These are phyloP conservation scores for Cutaneotrichosporon sp. DNA, from an alignment of 1,284 basidiomycete genomes.

Conservation along the genomic window DNA sequence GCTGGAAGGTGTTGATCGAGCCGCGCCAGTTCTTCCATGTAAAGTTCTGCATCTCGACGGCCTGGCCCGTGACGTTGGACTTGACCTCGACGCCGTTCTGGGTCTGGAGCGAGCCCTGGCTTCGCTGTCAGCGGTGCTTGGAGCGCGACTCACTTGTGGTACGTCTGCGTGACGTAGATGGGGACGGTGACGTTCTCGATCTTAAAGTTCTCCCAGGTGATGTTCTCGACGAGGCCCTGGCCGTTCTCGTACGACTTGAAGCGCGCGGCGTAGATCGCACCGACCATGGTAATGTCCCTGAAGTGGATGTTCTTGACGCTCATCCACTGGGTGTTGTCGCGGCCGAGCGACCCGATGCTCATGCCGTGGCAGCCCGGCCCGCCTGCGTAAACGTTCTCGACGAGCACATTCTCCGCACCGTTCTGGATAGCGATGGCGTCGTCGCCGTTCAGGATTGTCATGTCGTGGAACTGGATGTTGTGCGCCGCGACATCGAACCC, in stretches of 20 bases:
- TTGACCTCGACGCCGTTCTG: slow-evolving; percentile 28
- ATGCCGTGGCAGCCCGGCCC: slow-evolving; percentile 59
- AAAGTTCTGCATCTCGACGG: slow-evolving; percentile 32
- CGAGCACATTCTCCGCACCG: slow-evolving; percentile 56
- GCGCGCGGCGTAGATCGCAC: slow-evolving; percentile 58
- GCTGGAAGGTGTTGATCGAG: slow-evolving; percentile 51
- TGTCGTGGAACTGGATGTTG: slow-evolving; percentile 22
- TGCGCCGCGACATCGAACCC: slow-evolving; percentile 54
- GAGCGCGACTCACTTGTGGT: slow-evolving; percentile 28
- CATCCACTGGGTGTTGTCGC: slow-evolving; percentile 48
- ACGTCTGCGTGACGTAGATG: slow-evolving; percentile 59
- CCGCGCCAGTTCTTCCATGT: slow-evolving; percentile 55
- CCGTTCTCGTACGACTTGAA: slow-evolving; percentile 58
- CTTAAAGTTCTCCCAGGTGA: slow-evolving; percentile 58
- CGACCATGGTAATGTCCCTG: slow-evolving; percentile 33
- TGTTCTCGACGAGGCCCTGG: slow-evolving; percentile 55
- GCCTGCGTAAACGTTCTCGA: slow-evolving; percentile 56
- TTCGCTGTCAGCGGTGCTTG: slow-evolving; percentile 10
- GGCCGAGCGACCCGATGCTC: slow-evolving; percentile 58
- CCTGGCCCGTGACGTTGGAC: slow-evolving; percentile 17
- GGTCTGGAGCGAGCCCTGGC: slow-evolving; percentile 29
- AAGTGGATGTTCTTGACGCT: slow-evolving; percentile 33
- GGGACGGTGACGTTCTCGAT: slow-evolving; percentile 49
- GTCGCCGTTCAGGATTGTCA: slow-evolving; percentile 55
- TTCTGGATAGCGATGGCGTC: slow-evolving; percentile 59